Evolutionary conservation across 2,329 filamentous ascomycete genomes (phyloP).

Genomic region (Colletotrichum theobromicola): DNA sequence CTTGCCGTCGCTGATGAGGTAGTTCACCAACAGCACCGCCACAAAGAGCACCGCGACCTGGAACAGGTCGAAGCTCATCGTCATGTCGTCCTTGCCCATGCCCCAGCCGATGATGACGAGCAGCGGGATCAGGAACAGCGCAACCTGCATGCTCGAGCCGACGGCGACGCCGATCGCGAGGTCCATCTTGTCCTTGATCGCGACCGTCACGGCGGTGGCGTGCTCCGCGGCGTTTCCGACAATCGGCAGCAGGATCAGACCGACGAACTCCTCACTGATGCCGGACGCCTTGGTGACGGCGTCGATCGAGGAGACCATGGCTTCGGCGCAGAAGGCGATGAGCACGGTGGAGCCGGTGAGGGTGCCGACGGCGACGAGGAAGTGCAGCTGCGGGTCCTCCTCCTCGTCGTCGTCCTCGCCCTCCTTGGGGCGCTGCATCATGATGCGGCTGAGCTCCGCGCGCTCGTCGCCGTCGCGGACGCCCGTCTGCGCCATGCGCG

Average conservation of each 20-base stretch:
- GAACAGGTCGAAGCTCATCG: constrained; percentile 85
- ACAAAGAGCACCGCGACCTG: constrained; percentile 87
- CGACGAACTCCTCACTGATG: constrained; percentile 77
- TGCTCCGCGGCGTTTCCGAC: constrained; percentile 87
- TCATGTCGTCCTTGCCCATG: constrained; percentile 75
- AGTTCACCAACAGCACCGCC: constrained; percentile 83
- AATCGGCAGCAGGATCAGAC: constrained; percentile 80
- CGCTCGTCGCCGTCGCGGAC: constrained; percentile 45
- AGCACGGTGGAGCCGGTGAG: constrained; percentile 76
- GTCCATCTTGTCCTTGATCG: constrained; percentile 86
- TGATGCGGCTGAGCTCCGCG: constrained; percentile 43
- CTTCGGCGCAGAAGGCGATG: constrained; percentile 83
- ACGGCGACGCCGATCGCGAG: constrained; percentile 81
- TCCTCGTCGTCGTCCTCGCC: constrained; percentile 69
- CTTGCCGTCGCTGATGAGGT: constrained; percentile 81
- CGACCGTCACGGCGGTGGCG: constrained; percentile 80
- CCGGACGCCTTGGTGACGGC: constrained; percentile 64
- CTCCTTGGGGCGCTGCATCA: constrained; percentile 49
- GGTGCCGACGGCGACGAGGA: constrained; percentile 74
- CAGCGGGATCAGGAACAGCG: constrained; percentile 78
- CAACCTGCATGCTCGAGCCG: constrained; percentile 81
- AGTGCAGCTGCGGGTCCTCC: constrained; percentile 76
- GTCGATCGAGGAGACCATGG: constrained; percentile 77
- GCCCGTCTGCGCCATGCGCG: constrained; percentile 38
- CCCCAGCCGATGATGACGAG: constrained; percentile 82